Evolutionary conservation across 768 basidiomycete species (phyloP), one percentile per base, ranked within the genome.

Genomic region (Stropharia rugosoannulata): DNA sequence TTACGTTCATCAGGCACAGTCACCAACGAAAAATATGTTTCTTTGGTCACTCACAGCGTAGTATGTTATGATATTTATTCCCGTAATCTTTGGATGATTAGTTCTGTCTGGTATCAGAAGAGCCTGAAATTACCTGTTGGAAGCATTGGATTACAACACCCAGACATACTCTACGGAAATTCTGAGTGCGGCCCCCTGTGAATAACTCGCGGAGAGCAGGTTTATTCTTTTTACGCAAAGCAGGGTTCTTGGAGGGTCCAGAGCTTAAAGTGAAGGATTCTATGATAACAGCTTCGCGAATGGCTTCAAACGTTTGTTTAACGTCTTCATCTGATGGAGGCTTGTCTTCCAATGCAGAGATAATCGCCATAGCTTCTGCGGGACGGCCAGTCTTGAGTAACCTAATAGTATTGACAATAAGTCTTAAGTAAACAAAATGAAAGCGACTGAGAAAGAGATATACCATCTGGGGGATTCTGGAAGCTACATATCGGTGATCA

Each of bases 51-150:
- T 49, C 56, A 63, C 65, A 25, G 76, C 81, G 49, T 69, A 82
- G 70, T 84, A 87, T 1, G 82, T 85, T 65, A 87, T 85, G 55
- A 87, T 64, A 64, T 84, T 86, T 67, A 85, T 84, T 6, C 85
- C 85, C 5, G 82, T 81, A 29, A 87, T 84, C 71, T 73, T 22
- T 8, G 4, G 22, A 45, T 13, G 22, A 18, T 50, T 50, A 22
- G 50, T n/a, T 19, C 19, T 27, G 11, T 37, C 22, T 35, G n/a
- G 16, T n/a, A 27, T 43, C 27, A 36, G 29, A 19, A 55, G 55
- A n/a, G 16, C 4, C 11, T 13, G 35, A 48, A 37, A 3, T 49
- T 18, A 71, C 73, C 66, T 87, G 86, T 65, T 87, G 84, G 73
- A 86, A 86, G 64, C 82, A 82, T 61, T 87, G 86, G 45, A 80